phyloP scores from a whole-genome alignment of 305 asterid genomes.

The Fraxinus albicans region DNA sequence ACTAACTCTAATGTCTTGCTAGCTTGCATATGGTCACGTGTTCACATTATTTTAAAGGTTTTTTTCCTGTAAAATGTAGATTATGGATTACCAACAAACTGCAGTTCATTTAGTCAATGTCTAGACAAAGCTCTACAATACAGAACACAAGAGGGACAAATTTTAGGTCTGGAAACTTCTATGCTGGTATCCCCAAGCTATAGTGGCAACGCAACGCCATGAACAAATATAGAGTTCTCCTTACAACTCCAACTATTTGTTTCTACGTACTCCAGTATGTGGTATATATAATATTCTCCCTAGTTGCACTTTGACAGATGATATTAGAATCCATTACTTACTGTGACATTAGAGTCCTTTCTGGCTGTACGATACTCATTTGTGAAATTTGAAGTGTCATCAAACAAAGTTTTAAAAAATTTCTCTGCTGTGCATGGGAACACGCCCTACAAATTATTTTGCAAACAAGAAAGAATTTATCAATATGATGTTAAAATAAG shows the following conservation, averaged over 20 bases:
- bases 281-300: not conserved
- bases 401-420: slow-evolving; percentile 62
- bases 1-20: not conserved
- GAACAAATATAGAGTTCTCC: not conserved
- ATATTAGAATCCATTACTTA: slow-evolving; percentile 36
- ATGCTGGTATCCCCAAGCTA: not conserved
- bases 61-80: not conserved
- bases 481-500: slow-evolving; percentile 6
- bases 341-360: slow-evolving; percentile 75
- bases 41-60: not conserved
- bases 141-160: not conserved
- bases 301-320: not conserved
- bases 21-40: not conserved
- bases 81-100: not conserved
- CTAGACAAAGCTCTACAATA: not conserved
- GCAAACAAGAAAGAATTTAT: slow-evolving; percentile 18
- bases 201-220: not conserved
- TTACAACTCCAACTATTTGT: not conserved
- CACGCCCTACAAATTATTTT: slow-evolving; percentile 51
- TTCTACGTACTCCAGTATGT: not conserved
- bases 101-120: not conserved
- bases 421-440: slow-evolving; percentile 85
- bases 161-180: not conserved
- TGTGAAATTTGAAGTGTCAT: slow-evolving; percentile 78
- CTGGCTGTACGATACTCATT: slow-evolving; percentile 67